Base-by-base conservation (phyloP, 768 basidiomycete species). In the Tubosaeta brunneosetosa region DNA sequence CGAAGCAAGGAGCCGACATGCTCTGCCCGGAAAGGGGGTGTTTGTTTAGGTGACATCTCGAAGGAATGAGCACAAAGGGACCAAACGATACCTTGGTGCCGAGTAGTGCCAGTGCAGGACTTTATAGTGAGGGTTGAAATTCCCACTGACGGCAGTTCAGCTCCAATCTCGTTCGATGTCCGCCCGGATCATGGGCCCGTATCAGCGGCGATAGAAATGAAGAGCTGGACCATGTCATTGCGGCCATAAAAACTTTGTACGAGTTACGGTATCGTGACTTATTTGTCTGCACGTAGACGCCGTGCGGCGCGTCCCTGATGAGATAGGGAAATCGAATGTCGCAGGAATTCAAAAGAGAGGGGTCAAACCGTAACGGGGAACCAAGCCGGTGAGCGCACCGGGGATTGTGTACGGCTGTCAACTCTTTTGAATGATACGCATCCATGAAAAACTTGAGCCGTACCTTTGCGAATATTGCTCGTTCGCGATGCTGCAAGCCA, bases 1-100 rank as follows among this genome's bases (percentile, higher is more conserved):
- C 76, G 72, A 50, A 75, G 74, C 25, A 77, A 62, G 10, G 74
- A 77, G 32, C 76, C 76, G 9, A 76, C 54, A 55, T 77, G 76
- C 48, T 77, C 76, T 14, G 76, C 74, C 25, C 74, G 70, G 65
- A 75, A 75, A 32, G 76, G 76, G 6, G 76, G 76, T 17, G 45
- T 51, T 37, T 67, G 63, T 45, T 60, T 66, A n/a, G 54, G 22
- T 1, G 43, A 14, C 62, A 66, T 66, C 8, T 26, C 51, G 10
- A 42, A 44, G 34, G 29, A 29, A 17, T 7, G 16, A 22, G 10
- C 16, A 31, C 11, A 29, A 17, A n/a, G 25, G 27, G 10, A 17
- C 7, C 36, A 40, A 16, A 40, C 38, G 38, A 40, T 12, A 40
- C 17, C 11, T 40, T 19, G 19, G 38, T 4, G 3, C 38, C 38